Conservation (phyloP, 208 protist genomes). For the Leishmania gerbilli region DNA sequence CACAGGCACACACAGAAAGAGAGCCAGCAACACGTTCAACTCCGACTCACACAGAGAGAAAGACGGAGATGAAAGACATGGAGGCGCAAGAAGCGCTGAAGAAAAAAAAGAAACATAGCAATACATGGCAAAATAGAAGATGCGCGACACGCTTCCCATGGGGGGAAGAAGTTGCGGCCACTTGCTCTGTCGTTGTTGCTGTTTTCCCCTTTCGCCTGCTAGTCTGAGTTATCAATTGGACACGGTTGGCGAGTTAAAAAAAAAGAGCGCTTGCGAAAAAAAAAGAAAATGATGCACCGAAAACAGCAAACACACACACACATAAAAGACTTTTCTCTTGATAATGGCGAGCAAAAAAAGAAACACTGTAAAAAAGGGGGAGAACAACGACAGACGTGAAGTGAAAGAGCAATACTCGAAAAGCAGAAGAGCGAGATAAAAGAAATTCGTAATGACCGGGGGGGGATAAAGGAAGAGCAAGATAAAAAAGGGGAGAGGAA, state of each 20-base stretch:
- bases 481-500: not conserved
- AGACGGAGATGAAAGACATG: not conserved
- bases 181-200: not conserved
- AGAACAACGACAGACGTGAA: not conserved
- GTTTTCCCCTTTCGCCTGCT: not conserved
- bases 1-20: not conserved
- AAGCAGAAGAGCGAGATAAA: not conserved
- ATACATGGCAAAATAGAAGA: not conserved
- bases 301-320: not conserved
- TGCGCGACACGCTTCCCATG: not conserved
- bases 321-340: not conserved
- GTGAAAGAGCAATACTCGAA: not conserved
- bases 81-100: not conserved
- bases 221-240: not conserved
- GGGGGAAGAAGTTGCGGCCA: not conserved
- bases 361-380: not conserved
- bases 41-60: not conserved
- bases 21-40: not conserved
- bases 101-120: not conserved
- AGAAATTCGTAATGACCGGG: not conserved
- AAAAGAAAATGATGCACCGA: too few species aligned
- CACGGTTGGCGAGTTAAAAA: not conserved
- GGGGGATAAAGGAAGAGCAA: slow-evolving; percentile 8
- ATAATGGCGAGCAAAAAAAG: not conserved
- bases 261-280: not conserved